Conservation (phyloP, 2,329 filamentous ascomycete genomes). For the Phoma sp. region DNA sequence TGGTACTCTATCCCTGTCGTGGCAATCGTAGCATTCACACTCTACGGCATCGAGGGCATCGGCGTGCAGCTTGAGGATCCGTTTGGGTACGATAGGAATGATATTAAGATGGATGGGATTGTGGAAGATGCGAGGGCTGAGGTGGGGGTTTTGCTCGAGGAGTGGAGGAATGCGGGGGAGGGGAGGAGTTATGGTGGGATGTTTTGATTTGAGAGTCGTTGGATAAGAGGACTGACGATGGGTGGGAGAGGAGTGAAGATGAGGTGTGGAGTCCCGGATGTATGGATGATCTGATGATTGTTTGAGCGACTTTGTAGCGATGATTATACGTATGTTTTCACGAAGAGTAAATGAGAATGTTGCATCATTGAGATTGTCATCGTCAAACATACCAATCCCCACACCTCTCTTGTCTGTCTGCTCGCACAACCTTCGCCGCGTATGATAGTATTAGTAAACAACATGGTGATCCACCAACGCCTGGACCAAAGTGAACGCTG, state of each 20-base stretch:
- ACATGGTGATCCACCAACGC: background rate
- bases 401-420: background rate
- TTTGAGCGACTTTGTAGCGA: no score
- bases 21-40: constrained; percentile 67
- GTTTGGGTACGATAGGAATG: constrained; percentile 70
- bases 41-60: constrained; percentile 71
- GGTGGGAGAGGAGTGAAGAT: background rate
- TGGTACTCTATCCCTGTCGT: constrained; percentile 69
- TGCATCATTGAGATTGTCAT: background rate
- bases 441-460: constrained; percentile 2
- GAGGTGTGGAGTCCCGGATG: background rate
- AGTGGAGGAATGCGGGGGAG: constrained; percentile 59
- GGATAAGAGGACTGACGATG: no score
- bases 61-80: constrained; percentile 70
- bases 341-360: background rate
- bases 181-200: constrained; percentile 41
- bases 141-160: constrained; percentile 64
- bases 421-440: background rate
- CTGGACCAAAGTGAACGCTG: constrained; percentile 3
- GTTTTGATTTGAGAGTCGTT: no score
- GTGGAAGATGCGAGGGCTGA: constrained; percentile 67
- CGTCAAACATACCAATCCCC: background rate
- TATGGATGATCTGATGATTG: no score
- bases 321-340: no score
- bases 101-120: constrained; percentile 73